phyloP scores from a whole-genome alignment of 163 green algal genomes.

The Chlorella variabilis region DNA sequence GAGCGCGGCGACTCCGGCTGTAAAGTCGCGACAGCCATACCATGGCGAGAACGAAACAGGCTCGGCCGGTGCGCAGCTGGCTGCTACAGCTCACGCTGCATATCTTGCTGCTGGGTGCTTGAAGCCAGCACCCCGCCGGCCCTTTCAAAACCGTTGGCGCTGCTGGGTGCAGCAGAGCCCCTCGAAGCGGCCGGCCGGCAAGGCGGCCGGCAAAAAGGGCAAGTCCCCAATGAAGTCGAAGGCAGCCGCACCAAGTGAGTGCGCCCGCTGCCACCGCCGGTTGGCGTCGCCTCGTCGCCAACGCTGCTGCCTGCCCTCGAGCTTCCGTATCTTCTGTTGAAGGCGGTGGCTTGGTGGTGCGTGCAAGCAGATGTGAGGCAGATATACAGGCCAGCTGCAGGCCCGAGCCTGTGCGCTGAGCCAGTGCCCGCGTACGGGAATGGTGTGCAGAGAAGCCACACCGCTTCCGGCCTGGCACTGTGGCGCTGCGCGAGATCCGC shows the following conservation, averaged over 20 bases:
- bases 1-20: too few relatives aligned
- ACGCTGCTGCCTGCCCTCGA: too few relatives aligned
- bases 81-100: background rate
- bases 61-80: background rate
- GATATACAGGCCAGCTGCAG: too few relatives aligned
- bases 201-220: conserved; percentile 19
- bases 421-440: too few relatives aligned
- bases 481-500: conserved; percentile 84
- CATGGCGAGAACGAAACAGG: conserved; percentile 37
- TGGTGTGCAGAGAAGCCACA: conserved; percentile 58
- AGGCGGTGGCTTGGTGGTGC: too few relatives aligned
- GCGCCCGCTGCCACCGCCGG: background rate
- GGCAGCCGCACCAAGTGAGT: conserved; percentile 27
- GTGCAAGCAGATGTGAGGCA: too few relatives aligned
- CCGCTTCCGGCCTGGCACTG: conserved; percentile 79
- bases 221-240: conserved; percentile 14
- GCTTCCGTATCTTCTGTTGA: too few relatives aligned
- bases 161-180: conserved; percentile 6
- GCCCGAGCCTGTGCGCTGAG: too few relatives aligned
- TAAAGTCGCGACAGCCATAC: too few relatives aligned
- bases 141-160: background rate
- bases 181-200: conserved; percentile 1
- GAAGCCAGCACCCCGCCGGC: background rate
- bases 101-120: background rate
- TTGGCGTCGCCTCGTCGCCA: background rate